Percentiles rank a stretch among this genome's conserved stretches.
These are phyloP conservation scores for Penicillium sp. DNA, from an alignment of 2,329 filamentous ascomycete genomes.

Conservation along the genomic window DNA sequence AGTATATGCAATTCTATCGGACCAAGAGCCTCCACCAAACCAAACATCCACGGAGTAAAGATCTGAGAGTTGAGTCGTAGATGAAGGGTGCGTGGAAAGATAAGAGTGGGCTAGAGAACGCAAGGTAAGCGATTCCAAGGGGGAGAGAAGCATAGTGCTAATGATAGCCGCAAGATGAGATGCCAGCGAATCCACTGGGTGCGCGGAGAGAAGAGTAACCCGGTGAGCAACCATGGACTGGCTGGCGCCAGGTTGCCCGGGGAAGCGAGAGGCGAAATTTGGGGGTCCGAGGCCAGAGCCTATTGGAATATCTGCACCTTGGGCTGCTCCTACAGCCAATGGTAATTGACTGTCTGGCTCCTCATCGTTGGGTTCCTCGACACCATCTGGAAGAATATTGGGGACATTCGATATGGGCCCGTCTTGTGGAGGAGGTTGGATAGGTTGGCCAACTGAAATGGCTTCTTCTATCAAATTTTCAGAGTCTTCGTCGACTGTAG, in stretches of 20 bases:
- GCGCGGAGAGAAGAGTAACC: constrained; percentile 44
- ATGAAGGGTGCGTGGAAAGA: constrained; percentile 29
- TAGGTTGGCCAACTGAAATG: neutral
- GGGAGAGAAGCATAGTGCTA: constrained; percentile 39
- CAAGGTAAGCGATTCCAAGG: constrained; percentile 41
- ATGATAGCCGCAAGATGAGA: constrained; percentile 41
- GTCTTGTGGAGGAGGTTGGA: constrained; percentile 10
- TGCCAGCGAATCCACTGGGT: constrained; percentile 43
- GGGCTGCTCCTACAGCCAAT: constrained; percentile 9
- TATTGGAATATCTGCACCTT: constrained; percentile 10
- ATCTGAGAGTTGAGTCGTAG: constrained; percentile 24
- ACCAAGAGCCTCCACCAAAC: constrained; percentile 34
- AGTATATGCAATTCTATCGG: constrained; percentile 34
- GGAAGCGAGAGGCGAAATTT: constrained; percentile 17
- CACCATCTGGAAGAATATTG: constrained; percentile 31
- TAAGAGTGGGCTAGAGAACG: constrained; percentile 41
- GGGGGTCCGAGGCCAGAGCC: constrained; percentile 17
- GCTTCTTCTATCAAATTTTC: constrained; percentile 2
- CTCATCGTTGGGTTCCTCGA: constrained; percentile 30
- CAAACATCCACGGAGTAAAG: constrained; percentile 33
- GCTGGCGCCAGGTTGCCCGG: constrained; percentile 12
- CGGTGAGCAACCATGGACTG: constrained; percentile 30
- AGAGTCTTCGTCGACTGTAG: constrained; percentile 3
- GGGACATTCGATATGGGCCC: constrained; percentile 10
- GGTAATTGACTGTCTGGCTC: constrained; percentile 15